These are phyloP conservation scores for Trichosanthes cucumerina DNA, from an alignment of 306 rosid genomes.

Conservation along the genomic window DNA sequence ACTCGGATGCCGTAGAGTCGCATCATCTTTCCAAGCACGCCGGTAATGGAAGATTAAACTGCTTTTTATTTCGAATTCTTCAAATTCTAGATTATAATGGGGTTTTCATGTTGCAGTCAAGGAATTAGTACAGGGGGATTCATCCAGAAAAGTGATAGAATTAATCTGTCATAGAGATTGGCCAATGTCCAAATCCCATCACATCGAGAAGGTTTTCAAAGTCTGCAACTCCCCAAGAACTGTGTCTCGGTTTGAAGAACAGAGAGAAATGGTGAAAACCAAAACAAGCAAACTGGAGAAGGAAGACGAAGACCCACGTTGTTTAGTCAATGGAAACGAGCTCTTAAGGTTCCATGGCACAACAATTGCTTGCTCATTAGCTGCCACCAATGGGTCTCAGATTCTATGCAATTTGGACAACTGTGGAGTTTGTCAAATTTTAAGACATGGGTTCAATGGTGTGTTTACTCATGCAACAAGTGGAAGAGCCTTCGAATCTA, in stretches of 20 bases:
- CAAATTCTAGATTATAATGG: background rate
- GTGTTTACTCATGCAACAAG: constrained; percentile 31
- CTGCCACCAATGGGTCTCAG: constrained; percentile 23
- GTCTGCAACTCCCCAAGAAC: constrained; percentile 33
- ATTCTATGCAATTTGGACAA: constrained; percentile 24
- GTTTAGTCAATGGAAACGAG: constrained; percentile 61
- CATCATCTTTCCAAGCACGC: constrained; percentile 26
- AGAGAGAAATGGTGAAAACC: constrained; percentile 40
- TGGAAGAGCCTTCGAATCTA: constrained; percentile 34
- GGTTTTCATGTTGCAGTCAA: constrained; percentile 23
- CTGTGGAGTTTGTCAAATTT: constrained; percentile 46
- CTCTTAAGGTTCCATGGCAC: constrained; percentile 59
- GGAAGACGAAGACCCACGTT: constrained; percentile 39
- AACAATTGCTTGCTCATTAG: constrained; percentile 45
- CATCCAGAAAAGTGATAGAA: constrained; percentile 39
- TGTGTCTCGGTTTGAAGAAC: constrained; percentile 38
- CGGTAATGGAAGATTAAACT: constrained; percentile 21
- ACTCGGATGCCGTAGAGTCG: background rate
- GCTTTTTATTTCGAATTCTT: background rate
- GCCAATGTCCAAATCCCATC: constrained; percentile 5
- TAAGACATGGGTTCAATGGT: constrained; percentile 41
- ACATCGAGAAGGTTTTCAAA: constrained; percentile 39
- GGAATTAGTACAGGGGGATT: constrained; percentile 31
- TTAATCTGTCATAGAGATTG: constrained; percentile 35
- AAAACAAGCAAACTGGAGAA: constrained; percentile 25